These are phyloP conservation scores for Primulina eburnea DNA, from an alignment of 257 asterid species.

Conservation along the genomic window DNA sequence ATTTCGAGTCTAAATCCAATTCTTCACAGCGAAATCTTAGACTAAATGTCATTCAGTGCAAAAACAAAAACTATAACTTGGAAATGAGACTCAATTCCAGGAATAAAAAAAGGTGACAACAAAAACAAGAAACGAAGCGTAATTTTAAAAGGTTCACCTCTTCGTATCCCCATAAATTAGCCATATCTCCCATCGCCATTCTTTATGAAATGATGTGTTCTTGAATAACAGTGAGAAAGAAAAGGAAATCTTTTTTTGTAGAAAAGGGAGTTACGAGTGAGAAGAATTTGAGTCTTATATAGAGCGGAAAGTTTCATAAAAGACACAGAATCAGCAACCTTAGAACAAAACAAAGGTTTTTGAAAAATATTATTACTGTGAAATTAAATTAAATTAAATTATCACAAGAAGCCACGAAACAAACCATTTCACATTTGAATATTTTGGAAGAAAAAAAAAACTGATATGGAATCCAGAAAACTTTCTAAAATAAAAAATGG, in stretches of 20 bases:
- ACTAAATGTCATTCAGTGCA: neutral
- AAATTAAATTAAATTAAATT: neutral
- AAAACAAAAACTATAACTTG: neutral
- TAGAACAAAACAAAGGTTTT: constrained; percentile 1
- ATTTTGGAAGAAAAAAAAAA: neutral
- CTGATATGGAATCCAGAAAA: constrained; percentile 40
- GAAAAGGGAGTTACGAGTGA: constrained; percentile 33
- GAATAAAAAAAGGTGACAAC: neutral
- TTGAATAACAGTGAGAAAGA: constrained; percentile 17
- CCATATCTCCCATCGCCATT: constrained; percentile 52
- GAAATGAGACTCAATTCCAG: neutral
- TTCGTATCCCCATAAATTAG: constrained; percentile 56
- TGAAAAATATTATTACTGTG: too few species aligned
- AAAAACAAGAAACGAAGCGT: neutral
- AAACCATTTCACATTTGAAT: constrained; percentile 30
- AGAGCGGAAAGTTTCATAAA: constrained; percentile 32
- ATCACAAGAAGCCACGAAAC: constrained; percentile 23
- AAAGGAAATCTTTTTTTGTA: constrained; percentile 22
- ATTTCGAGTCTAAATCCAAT: neutral
- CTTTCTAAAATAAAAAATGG: constrained; percentile 30
- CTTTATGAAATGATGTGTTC: neutral
- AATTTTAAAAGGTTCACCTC: constrained; percentile 43
- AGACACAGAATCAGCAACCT: constrained; percentile 22
- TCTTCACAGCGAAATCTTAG: neutral
- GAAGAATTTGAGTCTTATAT: constrained; percentile 39